These are phyloP conservation scores for Suillus alpinus DNA, from an alignment of 768 basidiomycete species.

Conservation along the genomic window DNA sequence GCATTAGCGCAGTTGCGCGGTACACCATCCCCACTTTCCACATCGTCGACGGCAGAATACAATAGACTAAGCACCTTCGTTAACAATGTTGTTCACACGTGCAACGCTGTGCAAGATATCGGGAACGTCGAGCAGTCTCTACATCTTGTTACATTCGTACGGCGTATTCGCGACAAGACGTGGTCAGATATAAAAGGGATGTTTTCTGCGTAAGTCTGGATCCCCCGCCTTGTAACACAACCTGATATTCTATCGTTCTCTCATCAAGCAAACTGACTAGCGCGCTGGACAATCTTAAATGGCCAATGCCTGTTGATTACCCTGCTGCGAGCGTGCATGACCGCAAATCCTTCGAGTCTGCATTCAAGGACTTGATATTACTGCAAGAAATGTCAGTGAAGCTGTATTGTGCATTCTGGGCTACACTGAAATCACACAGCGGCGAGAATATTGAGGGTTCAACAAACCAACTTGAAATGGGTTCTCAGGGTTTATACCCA, in stretches of 20 bases:
- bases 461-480: slow-evolving; percentile 9
- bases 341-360: slow-evolving; percentile 65
- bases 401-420: not conserved
- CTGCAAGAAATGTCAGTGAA: slow-evolving; percentile 74
- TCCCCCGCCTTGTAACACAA: not conserved
- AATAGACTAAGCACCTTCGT: slow-evolving; percentile 63
- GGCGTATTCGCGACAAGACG: slow-evolving; percentile 61
- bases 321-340: slow-evolving; percentile 44
- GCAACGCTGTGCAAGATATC: slow-evolving; percentile 42
- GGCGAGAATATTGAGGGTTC: slow-evolving; percentile 42
- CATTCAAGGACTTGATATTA: slow-evolving; percentile 72
- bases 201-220: slow-evolving; percentile 55
- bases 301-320: slow-evolving; percentile 81
- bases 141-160: slow-evolving; percentile 60
- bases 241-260: not conserved
- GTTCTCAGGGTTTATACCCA: slow-evolving; percentile 66
- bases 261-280: slow-evolving; percentile 54
- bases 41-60: slow-evolving; percentile 53
- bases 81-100: slow-evolving; percentile 41
- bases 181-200: slow-evolving; percentile 73
- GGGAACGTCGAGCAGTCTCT: slow-evolving; percentile 48
- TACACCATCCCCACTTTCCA: slow-evolving; percentile 38
- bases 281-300: slow-evolving; percentile 73
- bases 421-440: slow-evolving; percentile 31
- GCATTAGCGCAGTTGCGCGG: slow-evolving; percentile 53